Evolutionary conservation across 441 rosid species (phyloP).

Genomic region (Melastoma candidum): DNA sequence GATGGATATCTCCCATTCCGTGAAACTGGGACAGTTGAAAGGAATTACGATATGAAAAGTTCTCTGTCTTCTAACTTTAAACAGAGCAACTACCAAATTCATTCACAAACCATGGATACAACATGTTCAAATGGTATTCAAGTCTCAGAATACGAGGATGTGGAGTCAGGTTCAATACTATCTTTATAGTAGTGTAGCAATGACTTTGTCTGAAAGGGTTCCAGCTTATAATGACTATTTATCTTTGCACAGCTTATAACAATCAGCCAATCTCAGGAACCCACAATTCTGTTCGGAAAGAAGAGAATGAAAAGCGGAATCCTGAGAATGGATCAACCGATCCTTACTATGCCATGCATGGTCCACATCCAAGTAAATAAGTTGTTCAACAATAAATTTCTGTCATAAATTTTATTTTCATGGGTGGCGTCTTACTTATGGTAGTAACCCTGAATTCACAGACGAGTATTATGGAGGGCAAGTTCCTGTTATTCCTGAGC

Average conservation of each 20-base stretch:
- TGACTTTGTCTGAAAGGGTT: too few relatives aligned
- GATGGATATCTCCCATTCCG: constrained; percentile 34
- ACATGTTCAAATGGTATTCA: constrained; percentile 53
- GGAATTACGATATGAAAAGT: constrained; percentile 43
- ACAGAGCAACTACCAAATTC: constrained; percentile 32
- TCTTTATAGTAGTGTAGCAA: constrained; percentile 3
- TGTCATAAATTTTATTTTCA: constrained; percentile 9
- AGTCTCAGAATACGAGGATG: constrained; percentile 73
- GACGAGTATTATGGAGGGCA: constrained; percentile 43
- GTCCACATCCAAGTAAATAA: constrained; percentile 37
- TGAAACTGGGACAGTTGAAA: constrained; percentile 31
- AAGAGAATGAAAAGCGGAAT: constrained; percentile 27
- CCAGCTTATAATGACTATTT: too few relatives aligned
- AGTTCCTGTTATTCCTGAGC: constrained; percentile 25
- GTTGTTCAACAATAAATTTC: constrained; percentile 1
- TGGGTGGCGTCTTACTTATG: constrained; percentile 9
- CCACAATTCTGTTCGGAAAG: constrained; percentile 42
- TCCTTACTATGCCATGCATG: constrained; percentile 25
- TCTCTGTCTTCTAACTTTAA: constrained; percentile 43
- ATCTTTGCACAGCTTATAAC: constrained; percentile 41
- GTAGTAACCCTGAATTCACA: constrained; percentile 16
- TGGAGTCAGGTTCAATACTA: constrained; percentile 61
- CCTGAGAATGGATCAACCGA: constrained; percentile 30
- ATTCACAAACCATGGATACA: constrained; percentile 54
- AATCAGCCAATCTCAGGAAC: constrained; percentile 44